Conservation (phyloP, 2,329 filamentous ascomycete species). For the Acarospora socialis region DNA sequence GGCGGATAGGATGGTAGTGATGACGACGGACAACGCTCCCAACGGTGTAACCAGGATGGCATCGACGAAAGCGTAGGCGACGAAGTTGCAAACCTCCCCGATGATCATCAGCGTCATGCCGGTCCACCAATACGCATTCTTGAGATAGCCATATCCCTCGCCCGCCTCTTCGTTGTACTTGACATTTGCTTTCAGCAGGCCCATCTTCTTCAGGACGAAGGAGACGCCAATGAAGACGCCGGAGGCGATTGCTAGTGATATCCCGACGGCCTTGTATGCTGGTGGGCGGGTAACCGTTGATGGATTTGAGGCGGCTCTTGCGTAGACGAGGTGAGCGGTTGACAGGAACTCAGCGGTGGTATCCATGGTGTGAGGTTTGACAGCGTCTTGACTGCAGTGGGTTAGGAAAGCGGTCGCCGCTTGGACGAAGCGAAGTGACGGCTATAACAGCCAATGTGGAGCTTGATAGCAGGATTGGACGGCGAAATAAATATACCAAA, state of each 20-base stretch:
- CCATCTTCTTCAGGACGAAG: conserved; percentile 91
- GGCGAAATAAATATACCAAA: no score
- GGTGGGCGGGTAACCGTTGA: conserved; percentile 31
- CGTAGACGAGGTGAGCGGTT: conserved; percentile 30
- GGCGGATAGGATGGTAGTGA: conserved; percentile 78
- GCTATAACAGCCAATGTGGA: no score
- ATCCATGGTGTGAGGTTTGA: no score
- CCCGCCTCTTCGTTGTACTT: conserved; percentile 95
- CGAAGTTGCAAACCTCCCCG: conserved; percentile 93
- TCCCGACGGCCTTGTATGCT: conserved; percentile 72
- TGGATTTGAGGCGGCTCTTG: conserved; percentile 12
- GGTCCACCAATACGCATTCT: conserved; percentile 87
- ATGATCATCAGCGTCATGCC: conserved; percentile 97
- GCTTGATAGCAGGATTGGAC: no score
- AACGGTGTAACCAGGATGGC: conserved; percentile 89
- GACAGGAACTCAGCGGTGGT: conserved; percentile 23
- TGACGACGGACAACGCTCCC: conserved; percentile 80
- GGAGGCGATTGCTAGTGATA: conserved; percentile 71
- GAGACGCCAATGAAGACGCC: conserved; percentile 88
- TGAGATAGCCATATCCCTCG: conserved; percentile 93
- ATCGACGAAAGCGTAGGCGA: conserved; percentile 92
- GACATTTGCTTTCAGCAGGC: conserved; percentile 77
- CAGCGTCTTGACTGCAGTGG: no score
- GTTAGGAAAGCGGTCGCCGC: no score
- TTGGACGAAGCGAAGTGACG: no score